Conservation (phyloP, 1,284 basidiomycete genomes). For the Ustilago lituana region DNA sequence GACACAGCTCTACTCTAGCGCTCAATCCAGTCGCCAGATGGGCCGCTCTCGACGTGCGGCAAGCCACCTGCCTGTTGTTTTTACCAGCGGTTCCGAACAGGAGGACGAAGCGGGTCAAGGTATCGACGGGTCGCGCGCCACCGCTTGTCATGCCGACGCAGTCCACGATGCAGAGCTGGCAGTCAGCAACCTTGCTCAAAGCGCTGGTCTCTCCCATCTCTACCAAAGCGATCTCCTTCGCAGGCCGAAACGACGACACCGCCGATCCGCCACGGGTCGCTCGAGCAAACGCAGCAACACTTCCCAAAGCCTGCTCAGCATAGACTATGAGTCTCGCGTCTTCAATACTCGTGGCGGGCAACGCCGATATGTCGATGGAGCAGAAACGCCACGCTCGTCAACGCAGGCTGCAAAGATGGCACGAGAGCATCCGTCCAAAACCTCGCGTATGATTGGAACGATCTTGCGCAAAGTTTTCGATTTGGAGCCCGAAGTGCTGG, state of each 20-base stretch:
- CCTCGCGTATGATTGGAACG: conserved; percentile 38
- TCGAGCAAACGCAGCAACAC: conserved; percentile 52
- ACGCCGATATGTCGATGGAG: no score
- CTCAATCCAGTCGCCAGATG: conserved; percentile 26
- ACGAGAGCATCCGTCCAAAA: conserved; percentile 29
- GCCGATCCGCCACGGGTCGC: conserved; percentile 32
- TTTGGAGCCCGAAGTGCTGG: conserved; percentile 49
- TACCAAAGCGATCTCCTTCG: conserved; percentile 24
- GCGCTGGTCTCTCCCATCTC: conserved; percentile 37
- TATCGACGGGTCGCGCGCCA: neutral
- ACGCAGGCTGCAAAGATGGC: conserved; percentile 15
- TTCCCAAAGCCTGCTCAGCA: conserved; percentile 33
- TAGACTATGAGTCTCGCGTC: conserved; percentile 31
- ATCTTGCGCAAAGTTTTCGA: conserved; percentile 46
- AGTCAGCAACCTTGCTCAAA: conserved; percentile 40
- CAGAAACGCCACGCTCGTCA: neutral
- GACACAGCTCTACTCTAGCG: conserved; percentile 40
- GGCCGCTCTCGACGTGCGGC: conserved; percentile 6
- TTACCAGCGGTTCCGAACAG: conserved; percentile 34
- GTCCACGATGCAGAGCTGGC: conserved; percentile 32
- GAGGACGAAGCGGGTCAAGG: conserved; percentile 7
- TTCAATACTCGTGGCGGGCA: conserved; percentile 7
- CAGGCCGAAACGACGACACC: conserved; percentile 40
- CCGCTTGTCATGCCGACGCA: conserved; percentile 2
- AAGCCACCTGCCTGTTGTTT: conserved; percentile 22